Base-by-base conservation (phyloP, 148 eudicot genomes). In the Rhododendron molle region DNA sequence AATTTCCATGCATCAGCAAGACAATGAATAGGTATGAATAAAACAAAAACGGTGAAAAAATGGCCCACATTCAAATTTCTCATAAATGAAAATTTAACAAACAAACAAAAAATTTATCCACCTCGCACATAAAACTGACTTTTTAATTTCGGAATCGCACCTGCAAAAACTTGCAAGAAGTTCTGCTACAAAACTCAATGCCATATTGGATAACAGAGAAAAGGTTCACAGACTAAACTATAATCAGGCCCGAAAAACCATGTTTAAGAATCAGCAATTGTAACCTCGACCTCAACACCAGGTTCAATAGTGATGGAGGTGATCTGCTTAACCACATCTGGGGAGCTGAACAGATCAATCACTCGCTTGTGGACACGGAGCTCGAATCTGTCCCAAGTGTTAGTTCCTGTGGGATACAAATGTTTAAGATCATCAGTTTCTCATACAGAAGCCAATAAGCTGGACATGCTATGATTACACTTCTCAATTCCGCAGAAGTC, bases 291-390 rank as follows among this genome's bases (percentile, higher is more conserved):
- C 91, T 93, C 95, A 2, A 93, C 94, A 86, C 94, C 95, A 44
- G 94, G 95, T 86, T 93, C 95, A 83, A 93, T 93, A 77, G 93
- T 94, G 88, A 94, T 94, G 16, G 97, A 94, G 15, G 97, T 94
- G 83, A 94, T 93, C 88, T 93, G 95, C 91, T 94, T 94, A 9
- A 94, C 97, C 30, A 94, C 97, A 10, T 94, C 97, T 9, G 98
- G 98, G 28, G 94, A 92, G 87, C 95, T 92, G 91, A 94, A 94
- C 23, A 94, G 95, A 84, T 94, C 97, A 43, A 94, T 94, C 26
- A 94, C 94, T 56, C 97, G 93, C 89, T 94, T 94, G 94, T 93
- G 95, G n/a, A 94, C 92, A 36, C 94, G 94, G 32, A 93, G 91
- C 89, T 94, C 95, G 72, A 94, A 92, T 78, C 95, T 90, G 83